Evolutionary conservation across 306 rosid genomes (phyloP).

Genomic region (Cajanus cajan): DNA sequence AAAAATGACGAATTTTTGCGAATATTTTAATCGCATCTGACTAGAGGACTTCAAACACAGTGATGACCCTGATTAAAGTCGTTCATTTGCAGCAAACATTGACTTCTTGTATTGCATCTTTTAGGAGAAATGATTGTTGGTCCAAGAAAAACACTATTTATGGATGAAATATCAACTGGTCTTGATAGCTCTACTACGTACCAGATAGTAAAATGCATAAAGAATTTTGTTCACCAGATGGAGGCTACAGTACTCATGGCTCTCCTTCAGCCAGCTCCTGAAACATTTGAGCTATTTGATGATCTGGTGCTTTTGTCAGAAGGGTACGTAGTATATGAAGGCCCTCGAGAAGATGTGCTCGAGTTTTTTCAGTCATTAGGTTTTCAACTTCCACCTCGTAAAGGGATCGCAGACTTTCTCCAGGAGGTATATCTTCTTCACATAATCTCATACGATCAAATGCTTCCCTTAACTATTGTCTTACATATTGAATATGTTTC

Average conservation of each 20-base stretch:
- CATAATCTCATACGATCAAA: neutral
- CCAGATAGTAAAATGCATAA: slow-evolving; percentile 79
- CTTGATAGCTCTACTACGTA: slow-evolving; percentile 90
- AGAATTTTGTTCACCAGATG: slow-evolving; percentile 88
- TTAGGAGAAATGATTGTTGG: slow-evolving; percentile 90
- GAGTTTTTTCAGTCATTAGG: slow-evolving; percentile 80
- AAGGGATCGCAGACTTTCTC: slow-evolving; percentile 88
- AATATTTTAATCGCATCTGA: neutral
- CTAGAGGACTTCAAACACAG: slow-evolving; percentile 11
- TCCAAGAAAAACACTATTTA: slow-evolving; percentile 81
- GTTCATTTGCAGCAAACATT: slow-evolving; percentile 20
- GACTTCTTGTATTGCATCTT: slow-evolving; percentile 26
- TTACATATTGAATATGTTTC: no score
- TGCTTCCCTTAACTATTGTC: neutral
- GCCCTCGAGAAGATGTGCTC: slow-evolving; percentile 71
- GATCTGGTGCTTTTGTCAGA: slow-evolving; percentile 77
- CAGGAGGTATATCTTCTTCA: slow-evolving; percentile 67
- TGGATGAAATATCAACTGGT: slow-evolving; percentile 97
- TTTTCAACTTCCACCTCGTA: slow-evolving; percentile 76
- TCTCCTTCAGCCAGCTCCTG: slow-evolving; percentile 96
- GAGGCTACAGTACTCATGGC: slow-evolving; percentile 88
- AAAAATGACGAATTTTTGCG: neutral
- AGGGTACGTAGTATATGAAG: slow-evolving; percentile 74
- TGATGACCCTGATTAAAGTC: slow-evolving; percentile 11
- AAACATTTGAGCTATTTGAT: slow-evolving; percentile 85